phyloP scores from a whole-genome alignment of 169 alveolate species.

The Perkinsus olseni region DNA sequence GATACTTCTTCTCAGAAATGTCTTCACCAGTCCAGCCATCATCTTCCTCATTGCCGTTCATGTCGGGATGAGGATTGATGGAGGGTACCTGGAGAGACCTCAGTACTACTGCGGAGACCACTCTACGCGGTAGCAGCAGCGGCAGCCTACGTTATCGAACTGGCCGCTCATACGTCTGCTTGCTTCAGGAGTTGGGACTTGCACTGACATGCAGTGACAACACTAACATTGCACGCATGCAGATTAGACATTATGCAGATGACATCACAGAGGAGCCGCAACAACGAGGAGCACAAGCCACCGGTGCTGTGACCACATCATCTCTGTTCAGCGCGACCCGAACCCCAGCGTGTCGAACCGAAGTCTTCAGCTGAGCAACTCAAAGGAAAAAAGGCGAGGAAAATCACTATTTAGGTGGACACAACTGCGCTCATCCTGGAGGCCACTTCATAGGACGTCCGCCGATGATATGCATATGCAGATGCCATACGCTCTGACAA shows the following conservation, averaged over 20 bases:
- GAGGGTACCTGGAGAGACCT: neutral
- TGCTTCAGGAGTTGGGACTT: neutral
- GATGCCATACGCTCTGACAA: conserved; percentile 51
- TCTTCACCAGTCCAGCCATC: neutral
- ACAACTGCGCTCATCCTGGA: conserved; percentile 38
- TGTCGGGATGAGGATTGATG: neutral
- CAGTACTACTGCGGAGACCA: neutral
- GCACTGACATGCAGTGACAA: neutral
- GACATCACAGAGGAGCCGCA: too few species aligned
- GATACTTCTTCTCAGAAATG: neutral
- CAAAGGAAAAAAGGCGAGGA: too few species aligned
- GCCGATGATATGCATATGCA: conserved; percentile 61
- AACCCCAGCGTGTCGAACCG: too few species aligned
- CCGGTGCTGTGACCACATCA: too few species aligned
- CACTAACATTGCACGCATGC: neutral
- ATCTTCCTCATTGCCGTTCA: too few species aligned
- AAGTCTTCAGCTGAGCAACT: too few species aligned
- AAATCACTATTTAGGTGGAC: neutral
- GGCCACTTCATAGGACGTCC: conserved; percentile 60
- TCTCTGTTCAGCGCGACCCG: too few species aligned
- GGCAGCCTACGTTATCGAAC: neutral
- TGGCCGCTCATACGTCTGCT: neutral
- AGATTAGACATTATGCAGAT: too few species aligned
- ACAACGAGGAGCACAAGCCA: too few species aligned
- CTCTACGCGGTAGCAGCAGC: too few species aligned